Conservation (phyloP, 176 grass and related monocot species). For the Olyra latifolia region DNA sequence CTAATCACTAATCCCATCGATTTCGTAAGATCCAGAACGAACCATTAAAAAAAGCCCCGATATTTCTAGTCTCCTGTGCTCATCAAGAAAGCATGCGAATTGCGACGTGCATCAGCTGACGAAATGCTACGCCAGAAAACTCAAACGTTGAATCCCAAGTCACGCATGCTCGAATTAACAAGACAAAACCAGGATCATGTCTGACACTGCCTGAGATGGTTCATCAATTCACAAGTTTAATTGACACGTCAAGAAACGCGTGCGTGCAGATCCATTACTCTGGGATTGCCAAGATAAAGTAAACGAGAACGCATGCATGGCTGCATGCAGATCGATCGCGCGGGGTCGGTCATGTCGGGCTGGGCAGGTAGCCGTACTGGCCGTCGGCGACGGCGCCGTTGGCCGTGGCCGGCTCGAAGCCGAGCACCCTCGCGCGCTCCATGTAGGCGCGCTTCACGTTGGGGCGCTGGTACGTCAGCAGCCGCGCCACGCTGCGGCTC, state of each 20-base stretch:
- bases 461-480: slow-evolving; percentile 52
- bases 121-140: neutral
- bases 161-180: no score
- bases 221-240: no score
- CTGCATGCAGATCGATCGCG: neutral
- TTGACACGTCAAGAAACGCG: neutral
- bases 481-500: slow-evolving; percentile 49
- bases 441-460: slow-evolving; percentile 57
- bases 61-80: neutral
- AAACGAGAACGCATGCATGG: neutral
- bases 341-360: slow-evolving; percentile 32
- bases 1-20: neutral
- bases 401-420: slow-evolving; percentile 34
- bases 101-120: neutral
- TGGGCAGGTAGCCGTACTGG: slow-evolving; percentile 48
- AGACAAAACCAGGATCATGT: no score
- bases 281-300: no score
- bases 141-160: neutral
- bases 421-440: slow-evolving; percentile 48
- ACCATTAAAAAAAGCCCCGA: neutral
- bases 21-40: neutral
- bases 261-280: slow-evolving; percentile 17
- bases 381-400: slow-evolving; percentile 16
- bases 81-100: neutral
- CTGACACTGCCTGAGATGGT: no score